Conservation (phyloP, 176 grass and related monocot genomes). For the Oryza meyeriana region DNA sequence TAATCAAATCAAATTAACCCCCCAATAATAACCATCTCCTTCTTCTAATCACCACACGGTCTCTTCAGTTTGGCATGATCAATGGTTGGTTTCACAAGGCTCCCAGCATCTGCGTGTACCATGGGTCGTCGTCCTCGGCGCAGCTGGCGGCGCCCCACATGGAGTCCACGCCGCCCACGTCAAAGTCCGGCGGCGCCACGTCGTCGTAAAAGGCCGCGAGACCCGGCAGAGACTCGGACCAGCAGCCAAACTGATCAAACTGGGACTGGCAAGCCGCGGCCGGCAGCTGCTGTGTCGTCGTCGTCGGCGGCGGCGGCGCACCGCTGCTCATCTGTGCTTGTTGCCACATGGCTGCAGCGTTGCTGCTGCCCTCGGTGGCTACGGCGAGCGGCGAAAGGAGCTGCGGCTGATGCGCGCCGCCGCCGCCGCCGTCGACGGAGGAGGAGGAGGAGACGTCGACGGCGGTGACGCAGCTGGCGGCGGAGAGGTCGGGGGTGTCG, state of each 20-base stretch:
- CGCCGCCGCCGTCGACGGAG: not conserved
- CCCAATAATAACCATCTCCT: slow-evolving; percentile 36
- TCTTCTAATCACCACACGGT: not conserved
- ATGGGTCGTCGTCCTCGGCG: slow-evolving; percentile 49
- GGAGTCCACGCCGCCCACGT: slow-evolving; percentile 35
- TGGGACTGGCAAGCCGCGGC: not conserved
- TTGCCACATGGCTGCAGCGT: not conserved
- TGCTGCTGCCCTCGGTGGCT: not conserved
- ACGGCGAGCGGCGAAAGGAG: not conserved
- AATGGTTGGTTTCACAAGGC: slow-evolving; percentile 11
- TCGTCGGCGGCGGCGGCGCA: not conserved
- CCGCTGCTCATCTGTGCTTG: not conserved
- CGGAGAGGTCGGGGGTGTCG: not conserved
- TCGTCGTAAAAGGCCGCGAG: slow-evolving; percentile 17
- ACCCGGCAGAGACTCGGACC: slow-evolving; percentile 51
- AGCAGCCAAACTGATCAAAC: not conserved
- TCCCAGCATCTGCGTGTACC: slow-evolving; percentile 47
- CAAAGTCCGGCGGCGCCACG: slow-evolving; percentile 47
- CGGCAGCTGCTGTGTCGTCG: no score
- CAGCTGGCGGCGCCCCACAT: slow-evolving; percentile 39
- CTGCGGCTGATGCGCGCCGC: no score
- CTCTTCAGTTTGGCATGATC: not conserved
- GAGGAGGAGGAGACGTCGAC: no score
- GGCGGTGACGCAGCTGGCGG: not conserved
- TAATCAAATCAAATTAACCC: not conserved